Evolutionary conservation across 495 filamentous ascomycete species (phyloP).

Genomic region (Trypethelium eluteriae): DNA sequence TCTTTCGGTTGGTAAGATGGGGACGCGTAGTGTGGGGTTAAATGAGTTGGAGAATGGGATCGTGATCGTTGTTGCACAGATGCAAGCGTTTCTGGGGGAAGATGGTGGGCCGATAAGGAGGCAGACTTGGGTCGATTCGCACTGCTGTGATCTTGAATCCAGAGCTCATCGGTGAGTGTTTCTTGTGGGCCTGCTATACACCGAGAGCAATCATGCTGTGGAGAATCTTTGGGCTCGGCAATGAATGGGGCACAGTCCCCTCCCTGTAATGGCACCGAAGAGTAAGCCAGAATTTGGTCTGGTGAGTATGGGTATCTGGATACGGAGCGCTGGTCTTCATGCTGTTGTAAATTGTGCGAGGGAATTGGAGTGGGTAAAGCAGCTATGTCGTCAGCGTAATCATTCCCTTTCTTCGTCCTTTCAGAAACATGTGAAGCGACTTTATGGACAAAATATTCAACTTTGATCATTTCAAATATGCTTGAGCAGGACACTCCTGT

Average conservation of each 20-base stretch:
- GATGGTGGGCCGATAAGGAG: background rate
- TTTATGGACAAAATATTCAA: background rate
- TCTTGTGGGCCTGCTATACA: background rate
- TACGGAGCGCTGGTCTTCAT: background rate
- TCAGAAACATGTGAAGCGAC: background rate
- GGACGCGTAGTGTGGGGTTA: background rate
- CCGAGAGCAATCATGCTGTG: background rate
- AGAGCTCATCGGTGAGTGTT: background rate
- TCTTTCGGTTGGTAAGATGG: background rate
- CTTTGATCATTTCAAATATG: background rate
- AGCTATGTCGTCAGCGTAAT: background rate
- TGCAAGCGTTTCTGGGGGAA: background rate
- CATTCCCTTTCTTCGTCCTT: background rate
- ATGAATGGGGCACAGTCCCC: background rate
- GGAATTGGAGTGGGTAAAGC: background rate
- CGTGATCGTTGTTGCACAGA: background rate
- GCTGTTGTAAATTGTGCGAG: background rate
- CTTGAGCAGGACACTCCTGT: background rate
- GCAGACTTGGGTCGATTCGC: background rate
- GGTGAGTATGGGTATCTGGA: conserved; percentile 2
- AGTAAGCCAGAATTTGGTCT: background rate
- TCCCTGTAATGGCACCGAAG: background rate
- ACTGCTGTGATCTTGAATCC: background rate
- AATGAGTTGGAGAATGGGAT: background rate
- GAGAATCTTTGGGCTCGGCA: background rate